Conservation (phyloP, 352 stramenopile genomes). For the Aphanomyces stellatus region DNA sequence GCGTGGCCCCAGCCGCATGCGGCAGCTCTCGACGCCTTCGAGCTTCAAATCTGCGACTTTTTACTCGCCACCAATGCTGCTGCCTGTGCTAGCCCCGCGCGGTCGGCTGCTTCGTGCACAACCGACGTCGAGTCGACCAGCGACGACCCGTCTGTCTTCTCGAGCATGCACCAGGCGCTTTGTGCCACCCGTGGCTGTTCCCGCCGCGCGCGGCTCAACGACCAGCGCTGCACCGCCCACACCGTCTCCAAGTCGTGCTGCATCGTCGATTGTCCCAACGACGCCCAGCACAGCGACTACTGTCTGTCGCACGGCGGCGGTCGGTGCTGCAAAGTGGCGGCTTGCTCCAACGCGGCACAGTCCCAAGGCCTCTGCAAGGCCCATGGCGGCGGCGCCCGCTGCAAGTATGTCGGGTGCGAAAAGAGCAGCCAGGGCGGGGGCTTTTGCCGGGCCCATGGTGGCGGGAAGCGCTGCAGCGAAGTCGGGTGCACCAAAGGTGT, state of each 20-base stretch:
- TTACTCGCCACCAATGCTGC: background rate
- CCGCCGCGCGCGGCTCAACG: background rate
- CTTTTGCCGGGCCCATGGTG: slow-evolving; percentile 65
- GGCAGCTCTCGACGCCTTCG: background rate
- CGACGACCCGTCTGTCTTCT: too few species aligned
- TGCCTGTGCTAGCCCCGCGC: background rate
- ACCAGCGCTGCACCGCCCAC: background rate
- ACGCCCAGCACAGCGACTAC: slow-evolving; percentile 60
- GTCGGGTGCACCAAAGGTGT: slow-evolving; percentile 64
- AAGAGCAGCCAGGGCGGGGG: slow-evolving; percentile 35
- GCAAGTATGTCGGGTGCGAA: slow-evolving; percentile 23
- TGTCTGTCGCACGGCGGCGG: slow-evolving; percentile 71
- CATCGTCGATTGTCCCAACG: slow-evolving; percentile 67
- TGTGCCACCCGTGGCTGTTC: background rate
- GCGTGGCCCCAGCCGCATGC: background rate
- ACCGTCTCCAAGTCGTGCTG: slow-evolving; percentile 32
- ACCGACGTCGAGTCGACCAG: background rate
- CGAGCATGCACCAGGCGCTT: background rate
- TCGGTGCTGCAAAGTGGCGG: slow-evolving; percentile 43
- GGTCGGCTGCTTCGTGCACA: background rate
- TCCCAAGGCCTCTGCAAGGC: slow-evolving; percentile 67
- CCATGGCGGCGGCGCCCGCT: slow-evolving; percentile 42
- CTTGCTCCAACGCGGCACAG: slow-evolving; percentile 59
- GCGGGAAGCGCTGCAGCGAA: slow-evolving; percentile 68
- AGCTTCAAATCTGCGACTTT: background rate